These are phyloP conservation scores for Trichoderma sp. DNA, from an alignment of 2,329 filamentous ascomycete species.

Conservation along the genomic window DNA sequence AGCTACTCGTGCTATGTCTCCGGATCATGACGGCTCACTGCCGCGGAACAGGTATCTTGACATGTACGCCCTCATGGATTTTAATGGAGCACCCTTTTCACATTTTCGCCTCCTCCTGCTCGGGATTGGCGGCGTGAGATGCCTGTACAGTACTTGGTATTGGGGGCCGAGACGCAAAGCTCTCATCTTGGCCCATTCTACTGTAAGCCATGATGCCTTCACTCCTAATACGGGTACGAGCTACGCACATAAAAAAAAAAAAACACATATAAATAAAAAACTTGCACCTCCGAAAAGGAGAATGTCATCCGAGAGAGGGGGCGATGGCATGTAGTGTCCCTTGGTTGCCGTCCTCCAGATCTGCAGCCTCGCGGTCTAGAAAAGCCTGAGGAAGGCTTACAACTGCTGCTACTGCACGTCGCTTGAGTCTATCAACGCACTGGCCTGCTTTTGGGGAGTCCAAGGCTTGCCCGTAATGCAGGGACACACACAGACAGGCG, in stretches of 20 bases:
- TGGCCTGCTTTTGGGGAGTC: not conserved
- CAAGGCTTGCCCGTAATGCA: not conserved
- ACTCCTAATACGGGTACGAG: not conserved
- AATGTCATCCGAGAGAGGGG: not conserved
- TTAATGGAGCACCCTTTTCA: too few species aligned
- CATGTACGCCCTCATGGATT: not conserved
- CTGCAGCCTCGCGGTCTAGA: not conserved
- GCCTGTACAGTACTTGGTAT: not conserved
- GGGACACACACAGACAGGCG: not conserved
- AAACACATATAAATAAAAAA: not conserved
- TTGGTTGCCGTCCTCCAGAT: not conserved
- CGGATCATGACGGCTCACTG: constrained; percentile 3
- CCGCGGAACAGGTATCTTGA: not conserved
- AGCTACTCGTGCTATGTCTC: not conserved
- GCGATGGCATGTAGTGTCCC: not conserved
- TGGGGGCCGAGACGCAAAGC: not conserved
- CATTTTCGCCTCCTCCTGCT: not conserved
- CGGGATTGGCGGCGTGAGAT: not conserved
- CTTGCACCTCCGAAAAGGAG: not conserved
- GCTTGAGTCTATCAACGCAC: not conserved
- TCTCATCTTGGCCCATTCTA: not conserved
- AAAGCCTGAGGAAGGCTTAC: not conserved
- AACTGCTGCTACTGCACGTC: not conserved
- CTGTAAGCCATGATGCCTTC: not conserved
- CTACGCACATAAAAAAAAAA: not conserved